Base-by-base conservation (phyloP, 805 yeast genomes). In the Priceomyces carsonii region DNA sequence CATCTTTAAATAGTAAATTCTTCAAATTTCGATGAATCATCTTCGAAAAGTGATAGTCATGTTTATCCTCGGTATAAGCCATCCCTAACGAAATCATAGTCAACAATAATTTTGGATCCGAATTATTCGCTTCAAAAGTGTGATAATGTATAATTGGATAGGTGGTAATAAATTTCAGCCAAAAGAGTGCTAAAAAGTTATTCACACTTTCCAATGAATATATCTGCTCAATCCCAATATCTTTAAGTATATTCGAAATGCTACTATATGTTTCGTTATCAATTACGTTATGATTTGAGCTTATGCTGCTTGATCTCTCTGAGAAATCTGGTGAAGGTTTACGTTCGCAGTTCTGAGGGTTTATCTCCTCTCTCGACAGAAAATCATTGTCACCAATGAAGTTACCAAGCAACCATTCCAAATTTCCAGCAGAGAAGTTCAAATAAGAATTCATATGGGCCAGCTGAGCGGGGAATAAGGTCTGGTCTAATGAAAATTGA, bases 101-200 rank as follows among this genome's bases (percentile, higher is more conserved):
- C 5, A 35, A 33, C 13, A 44, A 18, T 13, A 44, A 27, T 16
- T 29, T 26, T 6, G 32, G 20, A 25, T 39, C 21, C 13, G 28
- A 16, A 16, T 28, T 26, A 15, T 33, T 33, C 7, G 40, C 36
- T 29, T 36, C 29, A 32, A 63, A 62, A 1, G 67, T 59, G 1
- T 68, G 53, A 10, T 52, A 47, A 42, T 69, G 75, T 8, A 69
- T 50, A 8, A 69, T 53, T 1, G 75, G 75, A 40, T 56, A 69
- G 17, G 55, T 48, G 8, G 59, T 43, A 41, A 57, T 61, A 37
- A 67, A 67, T 27, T 54, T 47, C 4, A 42, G 40, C 73, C 73
- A 70, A 26, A 40, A 52, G 66, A 7, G 32, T 24, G 29, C 38
- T 9, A 38, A 26, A 32, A 25, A 38, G 15, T 38, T 25, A n/a